Evolutionary conservation across 805 yeast species (phyloP).

Genomic region (Kazachstania taianensis): DNA sequence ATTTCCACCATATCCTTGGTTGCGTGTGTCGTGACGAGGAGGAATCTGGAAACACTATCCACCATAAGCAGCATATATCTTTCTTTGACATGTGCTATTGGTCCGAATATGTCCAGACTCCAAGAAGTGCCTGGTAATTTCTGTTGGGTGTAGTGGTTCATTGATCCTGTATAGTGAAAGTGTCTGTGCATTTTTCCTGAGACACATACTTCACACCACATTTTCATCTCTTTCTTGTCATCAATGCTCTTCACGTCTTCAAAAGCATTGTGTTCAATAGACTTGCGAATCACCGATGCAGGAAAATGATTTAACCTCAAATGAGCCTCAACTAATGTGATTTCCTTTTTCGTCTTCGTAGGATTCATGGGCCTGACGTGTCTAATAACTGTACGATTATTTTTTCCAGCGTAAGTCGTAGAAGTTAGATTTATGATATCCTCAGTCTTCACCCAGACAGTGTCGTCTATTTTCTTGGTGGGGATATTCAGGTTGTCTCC

Average conservation of each 20-base stretch:
- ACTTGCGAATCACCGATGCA: not conserved
- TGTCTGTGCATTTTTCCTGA: constrained; percentile 1
- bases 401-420: not conserved
- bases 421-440: no score
- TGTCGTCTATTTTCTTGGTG: not conserved
- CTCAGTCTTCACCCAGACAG: constrained; percentile 1
- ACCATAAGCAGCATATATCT: constrained; percentile 6
- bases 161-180: constrained; percentile 4
- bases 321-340: constrained; percentile 3
- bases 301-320: constrained; percentile 1
- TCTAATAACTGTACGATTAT: not conserved
- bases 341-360: not conserved
- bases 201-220: constrained; percentile 2
- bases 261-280: not conserved
- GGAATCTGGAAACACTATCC: constrained; percentile 7
- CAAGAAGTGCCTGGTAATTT: constrained; percentile 5
- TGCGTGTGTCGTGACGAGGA: constrained; percentile 2
- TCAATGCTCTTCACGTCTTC: constrained; percentile 2
- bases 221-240: not conserved
- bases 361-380: not conserved
- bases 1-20: not conserved
- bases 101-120: constrained; percentile 6
- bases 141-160: constrained; percentile 4
- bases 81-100: not conserved
- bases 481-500: not conserved